Base-by-base conservation (phyloP, 108 stramenopile species). In the Parmales sp. region DNA sequence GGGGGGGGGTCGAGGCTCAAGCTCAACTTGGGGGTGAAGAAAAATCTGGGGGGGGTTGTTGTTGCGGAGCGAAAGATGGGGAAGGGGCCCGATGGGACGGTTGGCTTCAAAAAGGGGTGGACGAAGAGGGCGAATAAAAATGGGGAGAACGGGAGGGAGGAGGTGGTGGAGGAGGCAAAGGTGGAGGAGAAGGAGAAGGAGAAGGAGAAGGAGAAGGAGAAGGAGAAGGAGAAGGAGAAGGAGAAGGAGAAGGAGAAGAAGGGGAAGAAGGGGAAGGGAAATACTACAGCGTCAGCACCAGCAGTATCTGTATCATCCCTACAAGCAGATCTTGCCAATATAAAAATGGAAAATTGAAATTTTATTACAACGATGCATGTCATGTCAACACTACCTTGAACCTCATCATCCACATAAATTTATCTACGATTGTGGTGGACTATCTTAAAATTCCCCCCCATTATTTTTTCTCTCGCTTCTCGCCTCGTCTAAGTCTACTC, bases 211-310 rank as follows among this genome's bases (percentile, higher is more conserved):
- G 3, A 34, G 26, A 60, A 16, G 54, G 54, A 60, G 54, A 34
- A 11, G 3, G 5, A 34, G 29, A 34, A 60, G 54, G 1, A 13
- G 28, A 20, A 60, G 54, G 3, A 34, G 54, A 0, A 34, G 54
- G 20, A 19, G 54, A 28, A 60, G 31, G 20, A 18, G 54, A 34
- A 60, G 28, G 54, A 60, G 54, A 34, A 60, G 54, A 34, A 60
- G 54, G 36, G 54, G 54, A 60, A 60, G 54, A 60, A 60, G 54
- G 54, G n/a, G n/a, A n/a, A n/a, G n/a, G n/a, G n/a, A n/a, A n/a
- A n/a, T n/a, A n/a, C n/a, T n/a, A n/a, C n/a, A n/a, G n/a, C n/a
- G n/a, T n/a, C n/a, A n/a, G n/a, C n/a, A n/a, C n/a, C n/a, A n/a
- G n/a, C n/a, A n/a, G n/a, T n/a, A 8, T 11, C 41, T 8, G 41